Base-by-base conservation (phyloP, 2,329 filamentous ascomycete species). In the Seiridium cupressi region DNA sequence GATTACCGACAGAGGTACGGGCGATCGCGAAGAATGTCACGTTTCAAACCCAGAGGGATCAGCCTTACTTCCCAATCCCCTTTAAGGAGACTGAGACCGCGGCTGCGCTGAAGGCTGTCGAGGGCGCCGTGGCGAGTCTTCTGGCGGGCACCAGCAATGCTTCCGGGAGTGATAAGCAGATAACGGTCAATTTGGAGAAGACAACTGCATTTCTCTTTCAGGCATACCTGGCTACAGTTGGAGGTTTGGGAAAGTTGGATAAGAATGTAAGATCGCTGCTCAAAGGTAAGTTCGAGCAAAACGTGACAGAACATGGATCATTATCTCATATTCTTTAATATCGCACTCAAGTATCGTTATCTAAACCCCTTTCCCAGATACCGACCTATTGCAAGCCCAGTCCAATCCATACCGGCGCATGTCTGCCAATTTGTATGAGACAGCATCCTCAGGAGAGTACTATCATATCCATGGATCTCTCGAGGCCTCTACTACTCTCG, bases 401-500 rank as follows among this genome's bases (percentile, higher is more conserved):
- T 90, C 89, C 2, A 85, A 87, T 62, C 77, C 85, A 4, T 92
- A 92, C 69, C 84, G 89, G 7, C 85, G 89, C 62, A 81, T 92
- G 73, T 90, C 89, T 9, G 89, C 89, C 11, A 91, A 91, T 62
- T 74, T 92, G 1, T 92, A 91, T 73, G 80, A 83, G 67, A 91
- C 89, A 7, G 88, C 85, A 69, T 81, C 79, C n/a, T 75, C 79
- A 1, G 84, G 83, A 18, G 81, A 88, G 69, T 92, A 85, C 68
- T 92, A 90, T 69, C 89, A 92, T 68, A 89, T 92, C 35, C 89
- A 92, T 69, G 89, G 89, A 49, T 92, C 89, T 0, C 74, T 92
- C 1, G 89, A 92, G 65, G 89, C 89, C 3, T 86, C 84, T 6
- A 88, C 83, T 8, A 89, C 88, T 0, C 75, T 92, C 35, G 79